These are phyloP conservation scores for Alloascoidea africana DNA, from an alignment of 805 yeast genomes.

Conservation along the genomic window DNA sequence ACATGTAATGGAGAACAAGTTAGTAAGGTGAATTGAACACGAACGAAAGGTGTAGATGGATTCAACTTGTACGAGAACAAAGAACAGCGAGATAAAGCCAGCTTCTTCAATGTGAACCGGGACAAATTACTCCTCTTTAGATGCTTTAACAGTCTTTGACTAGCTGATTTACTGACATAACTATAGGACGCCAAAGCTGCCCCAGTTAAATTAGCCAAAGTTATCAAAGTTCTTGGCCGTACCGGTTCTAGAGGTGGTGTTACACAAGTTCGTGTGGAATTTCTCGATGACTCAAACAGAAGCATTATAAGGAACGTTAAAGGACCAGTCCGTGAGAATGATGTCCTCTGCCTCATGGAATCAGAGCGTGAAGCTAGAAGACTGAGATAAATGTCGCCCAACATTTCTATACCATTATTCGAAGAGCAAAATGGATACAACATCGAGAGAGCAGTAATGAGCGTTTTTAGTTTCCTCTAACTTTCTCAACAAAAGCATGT, in stretches of 20 bases:
- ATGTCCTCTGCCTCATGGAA: slow-evolving; percentile 97
- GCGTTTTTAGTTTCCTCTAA: too few species aligned
- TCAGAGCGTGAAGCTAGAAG: slow-evolving; percentile 95
- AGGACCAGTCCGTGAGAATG: slow-evolving; percentile 97
- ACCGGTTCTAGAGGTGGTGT: slow-evolving; percentile 99
- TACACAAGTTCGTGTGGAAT: slow-evolving; percentile 96
- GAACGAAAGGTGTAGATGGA: too few species aligned
- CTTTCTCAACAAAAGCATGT: too few species aligned
- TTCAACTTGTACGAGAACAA: too few species aligned
- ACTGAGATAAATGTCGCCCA: slow-evolving; percentile 22
- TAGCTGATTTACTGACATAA: not conserved
- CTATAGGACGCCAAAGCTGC: slow-evolving; percentile 1
- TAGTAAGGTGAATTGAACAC: too few species aligned
- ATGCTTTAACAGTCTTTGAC: too few species aligned
- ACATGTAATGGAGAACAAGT: too few species aligned
- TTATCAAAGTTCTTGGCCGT: slow-evolving; percentile 98
- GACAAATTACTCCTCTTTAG: too few species aligned
- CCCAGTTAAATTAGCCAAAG: slow-evolving; percentile 98
- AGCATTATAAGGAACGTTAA: slow-evolving; percentile 95
- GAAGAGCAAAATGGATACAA: too few species aligned
- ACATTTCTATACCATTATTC: not conserved
- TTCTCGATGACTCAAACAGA: slow-evolving; percentile 90
- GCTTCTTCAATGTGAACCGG: too few species aligned
- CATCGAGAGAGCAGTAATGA: too few species aligned
- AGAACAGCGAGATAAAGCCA: too few species aligned